phyloP scores from a whole-genome alignment of 768 basidiomycete species.

The Tylopilus sp. region DNA sequence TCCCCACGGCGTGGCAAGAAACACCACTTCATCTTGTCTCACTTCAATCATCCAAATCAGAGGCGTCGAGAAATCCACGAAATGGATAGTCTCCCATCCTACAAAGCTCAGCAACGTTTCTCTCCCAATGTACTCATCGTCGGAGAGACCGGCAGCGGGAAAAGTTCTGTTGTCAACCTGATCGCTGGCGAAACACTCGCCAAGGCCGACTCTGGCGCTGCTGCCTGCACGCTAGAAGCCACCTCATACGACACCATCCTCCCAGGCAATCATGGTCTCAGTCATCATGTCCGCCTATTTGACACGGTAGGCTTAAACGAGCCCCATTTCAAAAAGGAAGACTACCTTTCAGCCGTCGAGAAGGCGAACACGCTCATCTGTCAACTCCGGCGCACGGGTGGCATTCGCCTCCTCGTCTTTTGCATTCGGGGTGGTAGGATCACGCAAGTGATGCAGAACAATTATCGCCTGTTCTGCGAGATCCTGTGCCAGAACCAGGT shows the following conservation, averaged over 20 bases:
- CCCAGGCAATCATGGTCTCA: constrained; percentile 11
- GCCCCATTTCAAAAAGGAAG: constrained; percentile 13
- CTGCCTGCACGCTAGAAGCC: constrained; percentile 36
- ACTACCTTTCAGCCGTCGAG: constrained; percentile 29
- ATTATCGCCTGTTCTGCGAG: constrained; percentile 29
- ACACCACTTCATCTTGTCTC: neutral
- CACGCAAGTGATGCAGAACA: constrained; percentile 28
- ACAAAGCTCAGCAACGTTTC: constrained; percentile 13
- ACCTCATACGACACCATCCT: constrained; percentile 26
- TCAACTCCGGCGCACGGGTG: constrained; percentile 28
- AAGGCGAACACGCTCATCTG: constrained; percentile 35
- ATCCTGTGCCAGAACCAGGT: constrained; percentile 31
- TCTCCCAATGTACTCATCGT: constrained; percentile 39
- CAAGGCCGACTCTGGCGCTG: constrained; percentile 25
- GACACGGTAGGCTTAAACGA: constrained; percentile 36
- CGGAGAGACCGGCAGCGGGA: constrained; percentile 32
- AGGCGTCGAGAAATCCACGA: constrained; percentile 6
- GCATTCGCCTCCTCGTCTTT: constrained; percentile 32
- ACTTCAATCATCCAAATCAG: constrained; percentile 4
- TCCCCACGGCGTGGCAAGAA: neutral
- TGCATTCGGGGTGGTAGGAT: constrained; percentile 33
- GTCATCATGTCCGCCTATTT: constrained; percentile 26
- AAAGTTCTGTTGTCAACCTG: constrained; percentile 43
- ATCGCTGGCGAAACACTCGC: constrained; percentile 29
- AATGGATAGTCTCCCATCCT: constrained; percentile 18